These are phyloP conservation scores for Magnaporthales sp. DNA, from an alignment of 2,329 filamentous ascomycete species.

Conservation along the genomic window DNA sequence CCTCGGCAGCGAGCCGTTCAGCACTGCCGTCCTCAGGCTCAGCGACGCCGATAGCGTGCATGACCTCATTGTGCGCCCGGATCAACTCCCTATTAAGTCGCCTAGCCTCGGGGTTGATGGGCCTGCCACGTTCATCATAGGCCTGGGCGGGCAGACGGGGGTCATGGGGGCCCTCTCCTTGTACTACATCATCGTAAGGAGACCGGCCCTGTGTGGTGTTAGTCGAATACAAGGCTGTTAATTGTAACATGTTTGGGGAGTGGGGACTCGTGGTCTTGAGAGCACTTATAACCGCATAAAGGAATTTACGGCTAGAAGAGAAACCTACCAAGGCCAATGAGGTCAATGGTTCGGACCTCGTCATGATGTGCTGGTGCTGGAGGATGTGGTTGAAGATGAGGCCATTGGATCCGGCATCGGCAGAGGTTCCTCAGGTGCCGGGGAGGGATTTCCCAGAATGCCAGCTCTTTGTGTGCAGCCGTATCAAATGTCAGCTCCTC, in stretches of 20 bases:
- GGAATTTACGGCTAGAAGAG: not conserved
- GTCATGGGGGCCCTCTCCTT: slow-evolving; percentile 36
- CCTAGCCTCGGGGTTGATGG: slow-evolving; percentile 45
- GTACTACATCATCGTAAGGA: slow-evolving; percentile 49
- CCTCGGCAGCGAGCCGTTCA: slow-evolving; percentile 35
- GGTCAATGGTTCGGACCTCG: slow-evolving; percentile 36
- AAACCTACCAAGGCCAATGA: slow-evolving; percentile 44
- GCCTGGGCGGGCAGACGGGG: slow-evolving; percentile 33
- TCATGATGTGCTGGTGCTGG: slow-evolving; percentile 1
- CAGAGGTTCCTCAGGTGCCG: not conserved
- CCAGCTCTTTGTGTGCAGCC: not conserved
- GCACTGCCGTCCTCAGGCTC: slow-evolving; percentile 41
- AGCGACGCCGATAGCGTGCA: slow-evolving; percentile 53
- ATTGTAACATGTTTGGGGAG: not conserved
- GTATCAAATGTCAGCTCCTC: not conserved
- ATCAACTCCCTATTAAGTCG: slow-evolving; percentile 48
- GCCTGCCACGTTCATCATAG: slow-evolving; percentile 47
- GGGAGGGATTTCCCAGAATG: not conserved
- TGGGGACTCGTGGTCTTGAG: not conserved
- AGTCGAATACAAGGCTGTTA: not conserved
- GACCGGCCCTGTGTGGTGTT: slow-evolving; percentile 39
- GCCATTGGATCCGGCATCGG: not conserved
- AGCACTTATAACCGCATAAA: not conserved
- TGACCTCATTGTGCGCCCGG: slow-evolving; percentile 53
- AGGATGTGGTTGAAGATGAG: not conserved